Evolutionary conservation across 139 green algal species (phyloP).

Genomic region (Chlorella sp.): DNA sequence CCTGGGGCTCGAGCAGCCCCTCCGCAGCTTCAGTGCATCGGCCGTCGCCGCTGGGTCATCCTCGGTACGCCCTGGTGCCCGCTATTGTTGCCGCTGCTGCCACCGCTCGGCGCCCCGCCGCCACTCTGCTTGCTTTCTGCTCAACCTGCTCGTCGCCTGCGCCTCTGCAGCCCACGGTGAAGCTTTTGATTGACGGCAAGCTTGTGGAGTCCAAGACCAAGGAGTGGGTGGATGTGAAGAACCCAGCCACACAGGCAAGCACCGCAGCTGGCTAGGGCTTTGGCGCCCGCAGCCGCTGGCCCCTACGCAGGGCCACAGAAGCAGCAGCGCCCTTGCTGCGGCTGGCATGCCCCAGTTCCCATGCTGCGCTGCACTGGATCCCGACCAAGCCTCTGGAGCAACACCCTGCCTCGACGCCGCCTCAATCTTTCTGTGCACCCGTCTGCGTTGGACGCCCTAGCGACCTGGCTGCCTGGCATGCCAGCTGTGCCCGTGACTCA

Average conservation of each 20-base stretch:
- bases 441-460: too few species aligned
- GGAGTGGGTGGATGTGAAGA: slow-evolving; percentile 78
- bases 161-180: slow-evolving; percentile 46
- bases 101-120: background rate
- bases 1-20: background rate
- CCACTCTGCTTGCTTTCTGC: background rate
- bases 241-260: slow-evolving; percentile 70
- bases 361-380: background rate
- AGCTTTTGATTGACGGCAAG: slow-evolving; percentile 79
- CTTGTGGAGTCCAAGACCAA: slow-evolving; percentile 73
- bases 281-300: background rate
- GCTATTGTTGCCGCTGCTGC: background rate
- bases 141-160: background rate
- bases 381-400: too few species aligned
- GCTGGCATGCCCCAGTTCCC: background rate
- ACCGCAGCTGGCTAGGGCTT: background rate
- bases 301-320: background rate
- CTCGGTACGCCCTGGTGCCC: background rate
- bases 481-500: too few species aligned
- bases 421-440: too few species aligned
- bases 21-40: background rate
- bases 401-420: too few species aligned
- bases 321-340: background rate
- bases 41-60: background rate
- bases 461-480: too few species aligned